Evolutionary conservation across 352 stramenopile genomes (phyloP).

Genomic region (Globisporangium spinosum): DNA sequence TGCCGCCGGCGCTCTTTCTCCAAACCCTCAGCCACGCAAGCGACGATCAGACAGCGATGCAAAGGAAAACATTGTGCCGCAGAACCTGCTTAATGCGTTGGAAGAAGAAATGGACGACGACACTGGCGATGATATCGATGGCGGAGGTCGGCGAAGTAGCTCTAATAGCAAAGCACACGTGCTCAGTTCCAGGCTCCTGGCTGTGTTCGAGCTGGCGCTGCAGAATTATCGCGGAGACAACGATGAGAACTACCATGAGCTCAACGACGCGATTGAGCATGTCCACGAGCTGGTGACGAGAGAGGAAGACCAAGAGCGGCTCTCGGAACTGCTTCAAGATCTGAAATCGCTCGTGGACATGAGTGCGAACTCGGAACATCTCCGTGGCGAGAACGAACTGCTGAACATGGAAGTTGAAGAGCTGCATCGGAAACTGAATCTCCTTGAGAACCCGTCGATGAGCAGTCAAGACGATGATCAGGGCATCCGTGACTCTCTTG

Average conservation of each 20-base stretch:
- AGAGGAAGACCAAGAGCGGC: conserved; percentile 22
- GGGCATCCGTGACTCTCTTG: background rate
- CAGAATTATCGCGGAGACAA: conserved; percentile 23
- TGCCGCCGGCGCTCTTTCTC: conserved; percentile 18
- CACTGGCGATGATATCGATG: background rate
- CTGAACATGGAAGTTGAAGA: conserved; percentile 45
- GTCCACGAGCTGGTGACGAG: conserved; percentile 21
- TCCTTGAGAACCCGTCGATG: conserved; percentile 4
- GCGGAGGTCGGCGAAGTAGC: background rate
- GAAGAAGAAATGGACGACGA: conserved; percentile 14
- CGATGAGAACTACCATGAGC: conserved; percentile 19
- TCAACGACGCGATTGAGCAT: conserved; percentile 22
- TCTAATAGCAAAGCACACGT: background rate
- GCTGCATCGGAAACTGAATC: conserved; percentile 22
- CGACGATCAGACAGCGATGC: conserved; percentile 17
- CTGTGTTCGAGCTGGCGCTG: conserved; percentile 34
- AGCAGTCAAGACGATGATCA: conserved; percentile 13
- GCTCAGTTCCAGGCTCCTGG: conserved; percentile 28
- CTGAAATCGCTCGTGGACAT: conserved; percentile 26
- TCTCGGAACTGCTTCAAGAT: conserved; percentile 31
- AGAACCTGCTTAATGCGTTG: conserved; percentile 25
- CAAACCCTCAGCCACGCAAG: conserved; percentile 31
- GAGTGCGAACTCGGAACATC: conserved; percentile 21
- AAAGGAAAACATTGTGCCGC: conserved; percentile 54
- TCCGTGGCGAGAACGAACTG: conserved; percentile 35